Percentiles rank a stretch among this genome's conserved stretches.
Evolutionary conservation across 495 filamentous ascomycete genomes (phyloP).

Genomic region (Tuber brumale): DNA sequence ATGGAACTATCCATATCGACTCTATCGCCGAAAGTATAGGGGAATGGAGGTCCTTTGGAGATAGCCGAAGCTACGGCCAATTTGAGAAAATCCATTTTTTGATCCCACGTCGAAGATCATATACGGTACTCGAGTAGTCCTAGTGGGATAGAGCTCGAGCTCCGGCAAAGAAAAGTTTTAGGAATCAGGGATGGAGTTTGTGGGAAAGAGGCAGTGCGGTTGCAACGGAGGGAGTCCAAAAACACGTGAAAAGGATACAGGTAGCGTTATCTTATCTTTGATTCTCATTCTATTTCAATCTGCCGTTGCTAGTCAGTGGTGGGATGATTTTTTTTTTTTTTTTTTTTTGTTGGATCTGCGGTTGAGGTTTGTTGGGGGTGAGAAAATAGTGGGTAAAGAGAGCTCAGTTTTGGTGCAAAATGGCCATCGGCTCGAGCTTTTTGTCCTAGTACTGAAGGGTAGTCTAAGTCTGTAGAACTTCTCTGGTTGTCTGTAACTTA

Average conservation of each 20-base stretch:
- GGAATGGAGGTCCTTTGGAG: slow-evolving; percentile 85
- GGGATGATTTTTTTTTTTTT: no score
- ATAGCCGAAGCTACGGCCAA: slow-evolving; percentile 95
- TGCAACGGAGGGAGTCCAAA: neutral
- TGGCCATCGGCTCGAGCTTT: no score
- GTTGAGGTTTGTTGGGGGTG: no score
- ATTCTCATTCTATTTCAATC: neutral
- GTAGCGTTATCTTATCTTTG: neutral
- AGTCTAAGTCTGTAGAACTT: no score
- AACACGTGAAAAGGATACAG: neutral
- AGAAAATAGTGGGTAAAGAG: no score
- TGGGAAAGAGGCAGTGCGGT: neutral
- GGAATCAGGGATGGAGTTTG: neutral
- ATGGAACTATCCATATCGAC: slow-evolving; percentile 83
- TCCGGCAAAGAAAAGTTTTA: neutral
- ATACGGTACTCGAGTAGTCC: no score
- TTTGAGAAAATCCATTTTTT: slow-evolving; percentile 88
- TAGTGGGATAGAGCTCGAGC: neutral
- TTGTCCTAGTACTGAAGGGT: no score
- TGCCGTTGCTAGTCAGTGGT: neutral
- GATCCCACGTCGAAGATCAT: neutral
- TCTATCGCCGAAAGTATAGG: slow-evolving; percentile 83
- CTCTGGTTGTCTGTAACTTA: no score
- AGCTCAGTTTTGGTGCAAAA: no score
- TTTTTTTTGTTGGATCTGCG: no score